phyloP scores from a whole-genome alignment of 192 early-diverging fungal species.

The Ambispora gerdemannii region DNA sequence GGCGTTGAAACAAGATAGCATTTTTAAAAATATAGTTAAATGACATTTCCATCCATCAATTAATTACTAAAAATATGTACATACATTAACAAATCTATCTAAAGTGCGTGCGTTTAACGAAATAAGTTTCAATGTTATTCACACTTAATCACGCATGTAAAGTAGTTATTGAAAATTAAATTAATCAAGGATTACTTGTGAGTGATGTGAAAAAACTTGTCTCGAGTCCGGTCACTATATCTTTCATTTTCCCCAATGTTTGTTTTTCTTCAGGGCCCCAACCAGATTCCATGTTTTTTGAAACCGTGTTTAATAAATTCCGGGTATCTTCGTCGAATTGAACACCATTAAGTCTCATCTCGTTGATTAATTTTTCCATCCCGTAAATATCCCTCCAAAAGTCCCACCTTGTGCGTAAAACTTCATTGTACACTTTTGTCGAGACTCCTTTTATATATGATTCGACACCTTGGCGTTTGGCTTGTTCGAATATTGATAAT shows the following conservation, averaged over 20 bases:
- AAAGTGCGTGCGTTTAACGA: no score
- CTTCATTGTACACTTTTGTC: slow-evolving; percentile 36
- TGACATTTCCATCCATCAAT: no score
- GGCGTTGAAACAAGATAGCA: slow-evolving; percentile 61
- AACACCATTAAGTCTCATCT: slow-evolving; percentile 43
- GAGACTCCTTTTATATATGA: slow-evolving; percentile 42
- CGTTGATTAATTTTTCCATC: slow-evolving; percentile 37
- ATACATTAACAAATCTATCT: no score
- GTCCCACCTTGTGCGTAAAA: slow-evolving; percentile 39
- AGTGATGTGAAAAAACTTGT: no score
- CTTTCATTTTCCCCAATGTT: neutral
- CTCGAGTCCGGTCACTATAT: neutral
- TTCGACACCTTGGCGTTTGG: slow-evolving; percentile 34
- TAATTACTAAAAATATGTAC: no score
- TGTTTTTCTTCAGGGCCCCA: slow-evolving; percentile 6
- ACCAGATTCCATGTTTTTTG: slow-evolving; percentile 27
- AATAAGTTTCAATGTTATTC: no score
- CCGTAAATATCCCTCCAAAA: slow-evolving; percentile 43
- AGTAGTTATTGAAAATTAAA: no score
- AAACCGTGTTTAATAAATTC: slow-evolving; percentile 20
- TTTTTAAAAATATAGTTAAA: slow-evolving; percentile 46
- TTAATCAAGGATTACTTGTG: no score
- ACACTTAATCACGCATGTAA: no score
- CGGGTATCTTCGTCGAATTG: slow-evolving; percentile 32
- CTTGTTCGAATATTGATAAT: slow-evolving; percentile 44